Evolutionary conservation across 2,329 filamentous ascomycete genomes (phyloP), one percentile per base, ranked within the genome.

Genomic region (Byssoonygena ceratinophila): DNA sequence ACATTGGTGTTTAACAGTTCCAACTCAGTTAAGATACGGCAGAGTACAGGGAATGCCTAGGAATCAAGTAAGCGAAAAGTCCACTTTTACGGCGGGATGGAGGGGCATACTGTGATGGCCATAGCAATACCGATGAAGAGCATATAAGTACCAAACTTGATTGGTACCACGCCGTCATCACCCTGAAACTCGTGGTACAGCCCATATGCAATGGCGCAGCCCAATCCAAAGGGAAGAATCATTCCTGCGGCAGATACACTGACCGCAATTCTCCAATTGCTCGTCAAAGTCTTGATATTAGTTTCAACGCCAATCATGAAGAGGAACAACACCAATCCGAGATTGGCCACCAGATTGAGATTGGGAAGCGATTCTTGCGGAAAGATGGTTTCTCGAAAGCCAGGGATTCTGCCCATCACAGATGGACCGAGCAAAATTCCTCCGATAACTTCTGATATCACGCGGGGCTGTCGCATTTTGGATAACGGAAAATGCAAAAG

Each of bases 41-140:
- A 96, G 11, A 97, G 79, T 0, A 97, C 91, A 0, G 91, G 91
- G 61, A 97, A 84, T 12, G 81, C 81, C 76, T 80, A 50, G 41
- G 5, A 2, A 9, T 7, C 18, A 14, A 14, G 45, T 60, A 31
- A 59, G 55, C 23, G 34, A 41, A 12, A 23, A 16, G 3, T 12
- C 16, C 36, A 34, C 5, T 23, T 22, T 32, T 16, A 8, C 2
- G 12, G 4, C 37, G 36, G 23, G 12, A 46, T 6, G 22, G 31
- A 44, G 5, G 23, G n/a, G 9, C 16, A 59, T 66, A 80, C 88
- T 1, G 91, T 96, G 60, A 97, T 97, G 25, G 89, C 86, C 68
- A 96, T 83, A 0, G 91, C 91, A 50, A 94, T 90, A 67, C 90
- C 91, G 58, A 96, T 86, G 65, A 97, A 97, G 22, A 89, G 75